phyloP scores from a whole-genome alignment of 2,329 filamentous ascomycete genomes.

The Triangularia verruculosa region DNA sequence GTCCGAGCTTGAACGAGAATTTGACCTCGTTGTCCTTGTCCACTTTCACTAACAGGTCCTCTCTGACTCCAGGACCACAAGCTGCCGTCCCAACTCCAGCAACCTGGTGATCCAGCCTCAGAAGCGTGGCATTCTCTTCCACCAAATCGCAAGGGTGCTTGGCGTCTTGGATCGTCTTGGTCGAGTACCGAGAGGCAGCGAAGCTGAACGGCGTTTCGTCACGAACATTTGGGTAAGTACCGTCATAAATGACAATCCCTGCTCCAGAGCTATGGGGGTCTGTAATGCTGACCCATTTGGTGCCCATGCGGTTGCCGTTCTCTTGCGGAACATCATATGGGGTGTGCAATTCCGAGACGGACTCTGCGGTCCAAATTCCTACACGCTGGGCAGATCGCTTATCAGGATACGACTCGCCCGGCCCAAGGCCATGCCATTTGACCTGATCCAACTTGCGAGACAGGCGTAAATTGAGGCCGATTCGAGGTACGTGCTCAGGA shows the following conservation, averaged over 20 bases:
- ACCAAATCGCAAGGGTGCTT: constrained; percentile 63
- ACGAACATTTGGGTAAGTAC: constrained; percentile 35
- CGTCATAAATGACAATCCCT: constrained; percentile 27
- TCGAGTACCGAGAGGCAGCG: constrained; percentile 52
- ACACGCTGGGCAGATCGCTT: constrained; percentile 54
- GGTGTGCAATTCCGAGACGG: constrained; percentile 50
- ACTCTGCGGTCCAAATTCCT: constrained; percentile 44
- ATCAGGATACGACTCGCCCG: constrained; percentile 63
- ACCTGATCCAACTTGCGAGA: constrained; percentile 45
- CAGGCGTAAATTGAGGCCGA: constrained; percentile 58
- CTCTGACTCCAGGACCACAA: constrained; percentile 47
- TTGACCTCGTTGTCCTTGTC: constrained; percentile 37
- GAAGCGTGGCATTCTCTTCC: constrained; percentile 44
- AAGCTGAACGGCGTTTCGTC: constrained; percentile 47
- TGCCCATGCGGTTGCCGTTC: constrained; percentile 60
- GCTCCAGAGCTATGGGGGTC: constrained; percentile 32
- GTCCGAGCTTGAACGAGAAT: constrained; percentile 43
- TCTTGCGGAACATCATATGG: constrained; percentile 68
- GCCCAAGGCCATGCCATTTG: constrained; percentile 61
- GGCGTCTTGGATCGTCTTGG: constrained; percentile 53
- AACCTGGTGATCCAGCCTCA: constrained; percentile 46
- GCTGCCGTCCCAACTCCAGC: constrained; percentile 49
- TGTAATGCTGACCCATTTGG: constrained; percentile 48
- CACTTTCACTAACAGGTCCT: constrained; percentile 43
- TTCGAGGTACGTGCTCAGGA: constrained; percentile 56